These are phyloP conservation scores for Carex kokanica DNA, from an alignment of 176 grass and related monocot genomes.

Conservation along the genomic window DNA sequence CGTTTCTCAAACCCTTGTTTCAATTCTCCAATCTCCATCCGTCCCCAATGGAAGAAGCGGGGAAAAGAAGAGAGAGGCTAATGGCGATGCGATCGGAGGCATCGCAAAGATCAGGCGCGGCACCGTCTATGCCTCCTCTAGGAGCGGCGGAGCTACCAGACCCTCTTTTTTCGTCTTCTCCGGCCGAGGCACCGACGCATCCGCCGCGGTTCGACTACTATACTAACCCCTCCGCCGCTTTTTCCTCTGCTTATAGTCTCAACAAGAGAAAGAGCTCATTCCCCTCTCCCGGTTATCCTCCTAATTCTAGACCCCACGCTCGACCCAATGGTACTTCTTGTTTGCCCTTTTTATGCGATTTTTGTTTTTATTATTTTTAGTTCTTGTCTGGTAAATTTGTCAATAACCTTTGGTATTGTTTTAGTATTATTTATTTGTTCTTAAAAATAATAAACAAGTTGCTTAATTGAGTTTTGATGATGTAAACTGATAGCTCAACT, in stretches of 20 bases:
- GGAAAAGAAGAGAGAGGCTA: slow-evolving; percentile 24
- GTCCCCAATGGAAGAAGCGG: slow-evolving; percentile 33
- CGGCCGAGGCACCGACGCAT: slow-evolving; percentile 1
- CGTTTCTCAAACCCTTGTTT: slow-evolving; percentile 1
- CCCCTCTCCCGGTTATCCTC: neutral
- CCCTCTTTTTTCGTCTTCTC: neutral
- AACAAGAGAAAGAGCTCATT: slow-evolving; percentile 27
- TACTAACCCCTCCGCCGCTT: slow-evolving; percentile 28
- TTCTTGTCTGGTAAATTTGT: neutral
- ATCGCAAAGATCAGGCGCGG: neutral
- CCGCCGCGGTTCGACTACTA: slow-evolving; percentile 31
- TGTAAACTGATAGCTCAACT: neutral
- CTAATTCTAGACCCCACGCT: neutral
- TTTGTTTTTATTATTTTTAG: neutral
- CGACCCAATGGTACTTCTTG: slow-evolving; percentile 18
- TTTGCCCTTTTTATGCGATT: slow-evolving; percentile 2
- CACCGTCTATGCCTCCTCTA: neutral
- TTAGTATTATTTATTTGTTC: neutral
- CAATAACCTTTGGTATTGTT: too few species aligned
- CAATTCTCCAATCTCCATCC: neutral
- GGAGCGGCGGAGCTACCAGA: neutral
- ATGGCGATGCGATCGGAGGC: slow-evolving; percentile 28
- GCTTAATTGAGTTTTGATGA: neutral
- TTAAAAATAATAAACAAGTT: neutral
- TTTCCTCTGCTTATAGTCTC: slow-evolving; percentile 14